Conservation (phyloP, 305 asterid species). For the Fraxinus ornus region DNA sequence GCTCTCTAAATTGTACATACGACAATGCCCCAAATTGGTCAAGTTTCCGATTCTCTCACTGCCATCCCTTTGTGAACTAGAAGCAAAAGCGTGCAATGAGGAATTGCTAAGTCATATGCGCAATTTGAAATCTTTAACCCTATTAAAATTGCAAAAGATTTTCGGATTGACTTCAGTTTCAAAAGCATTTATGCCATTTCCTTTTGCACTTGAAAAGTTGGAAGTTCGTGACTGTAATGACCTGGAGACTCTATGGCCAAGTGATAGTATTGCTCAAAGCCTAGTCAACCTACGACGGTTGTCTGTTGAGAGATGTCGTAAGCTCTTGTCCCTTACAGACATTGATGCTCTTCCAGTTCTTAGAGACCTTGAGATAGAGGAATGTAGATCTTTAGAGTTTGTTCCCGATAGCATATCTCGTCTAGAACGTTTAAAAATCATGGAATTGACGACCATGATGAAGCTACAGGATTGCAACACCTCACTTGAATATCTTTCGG, state of each 20-base stretch:
- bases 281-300: background rate
- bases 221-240: background rate
- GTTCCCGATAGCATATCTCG: background rate
- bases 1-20: background rate
- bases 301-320: background rate
- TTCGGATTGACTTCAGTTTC: background rate
- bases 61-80: background rate
- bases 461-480: background rate
- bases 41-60: background rate
- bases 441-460: no score
- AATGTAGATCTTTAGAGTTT: background rate
- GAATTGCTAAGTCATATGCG: background rate
- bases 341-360: background rate
- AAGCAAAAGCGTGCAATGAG: background rate
- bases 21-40: constrained; percentile 11
- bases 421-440: no score
- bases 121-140: background rate
- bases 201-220: background rate
- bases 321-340: background rate
- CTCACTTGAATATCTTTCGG: background rate
- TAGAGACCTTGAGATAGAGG: background rate
- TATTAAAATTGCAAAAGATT: background rate
- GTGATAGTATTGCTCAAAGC: background rate
- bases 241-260: constrained; percentile 11
- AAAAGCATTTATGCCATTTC: background rate